Conservation (phyloP, 2,329 filamentous ascomycete genomes). For the Nothophoma quercina region DNA sequence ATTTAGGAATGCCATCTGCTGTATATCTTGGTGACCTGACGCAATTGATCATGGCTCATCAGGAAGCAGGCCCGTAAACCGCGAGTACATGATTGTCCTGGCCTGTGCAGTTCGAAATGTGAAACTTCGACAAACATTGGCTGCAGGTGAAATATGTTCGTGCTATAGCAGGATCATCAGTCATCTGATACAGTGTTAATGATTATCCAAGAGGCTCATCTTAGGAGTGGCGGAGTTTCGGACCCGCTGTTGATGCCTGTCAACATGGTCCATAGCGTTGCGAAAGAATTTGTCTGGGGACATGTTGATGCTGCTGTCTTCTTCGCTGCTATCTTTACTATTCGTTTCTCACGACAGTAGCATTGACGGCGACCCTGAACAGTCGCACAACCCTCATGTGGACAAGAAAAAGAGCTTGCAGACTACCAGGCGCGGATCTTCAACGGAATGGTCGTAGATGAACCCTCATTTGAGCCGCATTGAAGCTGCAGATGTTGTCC, state of each 20-base stretch:
- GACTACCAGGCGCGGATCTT: background rate
- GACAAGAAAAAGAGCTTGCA: too few species aligned
- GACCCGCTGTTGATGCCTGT: slow-evolving; percentile 14
- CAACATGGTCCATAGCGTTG: too few species aligned
- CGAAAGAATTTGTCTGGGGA: too few species aligned
- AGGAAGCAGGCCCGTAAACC: slow-evolving; percentile 49
- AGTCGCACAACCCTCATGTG: too few species aligned
- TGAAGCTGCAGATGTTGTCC: background rate
- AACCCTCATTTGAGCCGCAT: slow-evolving; percentile 3
- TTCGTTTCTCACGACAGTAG: too few species aligned
- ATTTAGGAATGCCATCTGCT: slow-evolving; percentile 21
- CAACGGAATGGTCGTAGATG: background rate
- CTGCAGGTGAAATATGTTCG: slow-evolving; percentile 28
- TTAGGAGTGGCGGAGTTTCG: slow-evolving; percentile 25
- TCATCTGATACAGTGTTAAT: slow-evolving; percentile 31
- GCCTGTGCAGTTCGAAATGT: slow-evolving; percentile 41
- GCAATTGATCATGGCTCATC: slow-evolving; percentile 26
- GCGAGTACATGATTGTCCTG: slow-evolving; percentile 35
- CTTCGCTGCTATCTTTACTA: too few species aligned
- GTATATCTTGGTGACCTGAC: slow-evolving; percentile 1
- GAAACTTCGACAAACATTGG: slow-evolving; percentile 43
- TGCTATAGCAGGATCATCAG: slow-evolving; percentile 34
- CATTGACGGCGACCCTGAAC: too few species aligned
- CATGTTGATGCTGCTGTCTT: background rate
- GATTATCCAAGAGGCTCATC: slow-evolving; percentile 24